Evolutionary conservation across 148 eudicot genomes (phyloP).

Genomic region (Nyssa sinensis): DNA sequence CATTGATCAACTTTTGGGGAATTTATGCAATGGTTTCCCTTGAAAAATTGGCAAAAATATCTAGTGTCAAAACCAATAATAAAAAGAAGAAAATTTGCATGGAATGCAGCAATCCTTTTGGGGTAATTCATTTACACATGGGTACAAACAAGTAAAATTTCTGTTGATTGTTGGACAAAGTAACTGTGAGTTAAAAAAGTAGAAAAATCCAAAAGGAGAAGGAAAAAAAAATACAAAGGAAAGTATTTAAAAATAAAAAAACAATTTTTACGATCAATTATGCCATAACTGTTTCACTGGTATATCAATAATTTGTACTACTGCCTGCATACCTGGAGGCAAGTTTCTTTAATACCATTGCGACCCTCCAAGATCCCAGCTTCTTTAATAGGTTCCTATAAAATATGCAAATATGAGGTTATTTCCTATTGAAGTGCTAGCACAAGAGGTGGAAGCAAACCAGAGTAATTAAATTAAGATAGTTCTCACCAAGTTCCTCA

Average conservation of each 20-base stretch:
- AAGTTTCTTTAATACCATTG: conserved; percentile 96
- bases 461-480: background rate
- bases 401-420: conserved; percentile 14
- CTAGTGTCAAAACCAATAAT: background rate
- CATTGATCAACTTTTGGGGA: too few species aligned
- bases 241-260: background rate
- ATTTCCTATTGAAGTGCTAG: background rate
- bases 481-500: conserved; percentile 84
- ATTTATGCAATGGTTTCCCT: background rate
- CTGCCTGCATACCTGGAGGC: conserved; percentile 71
- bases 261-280: background rate
- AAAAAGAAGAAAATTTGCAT: too few species aligned
- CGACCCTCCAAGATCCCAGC: conserved; percentile 99
- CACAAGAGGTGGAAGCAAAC: conserved; percentile 1
- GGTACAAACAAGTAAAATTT: too few species aligned
- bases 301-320: background rate
- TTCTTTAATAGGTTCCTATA: conserved; percentile 95
- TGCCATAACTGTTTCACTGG: background rate
- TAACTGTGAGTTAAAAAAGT: background rate
- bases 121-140: too few species aligned
- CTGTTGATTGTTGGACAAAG: background rate
- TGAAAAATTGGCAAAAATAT: background rate
- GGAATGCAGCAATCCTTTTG: too few species aligned
- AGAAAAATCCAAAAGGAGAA: background rate
- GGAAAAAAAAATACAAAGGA: background rate